These are phyloP conservation scores for Chimonanthus praecox DNA, from an alignment of 164 flowering plant species.

Conservation along the genomic window DNA sequence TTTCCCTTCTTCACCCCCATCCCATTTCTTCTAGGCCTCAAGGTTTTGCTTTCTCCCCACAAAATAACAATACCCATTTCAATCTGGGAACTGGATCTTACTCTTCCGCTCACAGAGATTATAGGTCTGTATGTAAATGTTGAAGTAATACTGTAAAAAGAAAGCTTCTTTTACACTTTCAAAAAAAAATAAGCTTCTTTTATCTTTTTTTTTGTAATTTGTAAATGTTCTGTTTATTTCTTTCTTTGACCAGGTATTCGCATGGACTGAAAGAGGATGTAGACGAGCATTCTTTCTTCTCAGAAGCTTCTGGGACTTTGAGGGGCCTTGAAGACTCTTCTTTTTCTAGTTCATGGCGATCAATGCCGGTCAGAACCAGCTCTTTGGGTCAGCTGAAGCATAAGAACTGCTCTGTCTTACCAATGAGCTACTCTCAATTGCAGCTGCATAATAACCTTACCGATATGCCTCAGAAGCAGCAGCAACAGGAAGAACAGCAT, in stretches of 20 bases:
- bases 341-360: slow-evolving; percentile 10
- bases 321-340: slow-evolving; percentile 14
- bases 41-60: slow-evolving; percentile 16
- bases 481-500: slow-evolving; percentile 19
- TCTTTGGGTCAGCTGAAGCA: slow-evolving; percentile 10
- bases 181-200: neutral
- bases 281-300: slow-evolving; percentile 32
- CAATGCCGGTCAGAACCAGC: slow-evolving; percentile 15
- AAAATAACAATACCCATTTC: slow-evolving; percentile 16
- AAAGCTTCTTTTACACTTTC: neutral
- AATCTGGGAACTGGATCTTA: slow-evolving; percentile 25
- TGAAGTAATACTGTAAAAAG: neutral
- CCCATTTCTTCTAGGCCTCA: slow-evolving; percentile 24
- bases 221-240: no score
- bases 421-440: slow-evolving; percentile 12
- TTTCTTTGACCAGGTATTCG: slow-evolving; percentile 19
- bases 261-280: slow-evolving; percentile 27
- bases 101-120: slow-evolving; percentile 24
- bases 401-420: slow-evolving; percentile 4
- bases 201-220: neutral
- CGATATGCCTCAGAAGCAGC: slow-evolving; percentile 7
- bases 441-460: slow-evolving; percentile 6
- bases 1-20: slow-evolving; percentile 13
- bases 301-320: slow-evolving; percentile 23
- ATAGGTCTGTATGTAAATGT: slow-evolving; percentile 22